Evolutionary conservation across 2,329 filamentous ascomycete species (phyloP), one percentile per base, ranked within the genome.

Genomic region (Cadophora gregata): DNA sequence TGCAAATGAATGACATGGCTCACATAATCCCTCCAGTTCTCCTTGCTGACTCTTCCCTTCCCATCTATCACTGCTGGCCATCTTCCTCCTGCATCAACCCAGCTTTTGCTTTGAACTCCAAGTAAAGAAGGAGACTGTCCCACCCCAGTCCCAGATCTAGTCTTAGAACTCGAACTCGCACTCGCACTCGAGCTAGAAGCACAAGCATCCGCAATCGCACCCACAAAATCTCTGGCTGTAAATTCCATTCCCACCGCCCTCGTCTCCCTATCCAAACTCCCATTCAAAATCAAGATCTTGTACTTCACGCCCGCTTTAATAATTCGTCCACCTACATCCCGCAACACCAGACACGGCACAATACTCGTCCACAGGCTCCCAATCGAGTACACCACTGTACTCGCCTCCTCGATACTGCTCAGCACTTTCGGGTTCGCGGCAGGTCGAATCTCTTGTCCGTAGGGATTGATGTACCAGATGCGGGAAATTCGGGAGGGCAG

Each of bases 401-500:
- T 85, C 0, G 91, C 85, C 1, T 81, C 80, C 19, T 81, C 80
- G 0, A 98, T 66, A 29, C 62, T 66, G 8, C 88, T 85, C 0
- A 97, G 74, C 0, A 95, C 93, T 60, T 93, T 89, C 0, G 93
- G 89, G 74, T 97, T 98, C 1, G 93, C 91, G 0, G 89, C 86
- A 0, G 94, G 92, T 21, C 90, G 88, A 72, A 98, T 97, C 79
- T 97, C 94, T 77, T 97, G 93, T n/a, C 95, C 95, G 78, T 97
- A 98, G 0, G 95, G 95, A 75, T 97, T 98, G 81, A 98, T 98
- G 81, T 98, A 98, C 93, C 93, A 98, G 36, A 98, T 85, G 2
- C 94, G 82, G 63, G 89, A 84, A 72, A 98, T 97, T 31, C 92
- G 85, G 0, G 90, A 85, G 0, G 92, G 86, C 1, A 98, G 83